These are phyloP conservation scores for Backusella westeae DNA, from an alignment of 192 early-diverging fungal genomes.

Conservation along the genomic window DNA sequence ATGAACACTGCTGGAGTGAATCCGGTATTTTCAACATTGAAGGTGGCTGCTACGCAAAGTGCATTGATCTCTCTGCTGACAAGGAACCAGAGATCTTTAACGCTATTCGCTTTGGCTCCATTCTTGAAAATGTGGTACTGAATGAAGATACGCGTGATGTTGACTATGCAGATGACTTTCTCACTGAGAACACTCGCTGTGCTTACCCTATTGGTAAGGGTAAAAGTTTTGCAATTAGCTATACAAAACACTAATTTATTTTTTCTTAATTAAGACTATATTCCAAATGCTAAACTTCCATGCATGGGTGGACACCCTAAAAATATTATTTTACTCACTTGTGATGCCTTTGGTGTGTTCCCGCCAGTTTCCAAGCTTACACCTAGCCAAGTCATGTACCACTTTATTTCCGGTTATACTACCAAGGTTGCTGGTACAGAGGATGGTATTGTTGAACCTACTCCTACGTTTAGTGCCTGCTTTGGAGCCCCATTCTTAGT, in stretches of 20 bases:
- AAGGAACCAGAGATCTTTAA: constrained; percentile 98
- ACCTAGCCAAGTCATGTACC: constrained; percentile 89
- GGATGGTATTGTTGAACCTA: constrained; percentile 90
- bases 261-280: constrained; percentile 55
- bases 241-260: neutral
- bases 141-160: constrained; percentile 68
- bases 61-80: constrained; percentile 88
- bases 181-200: constrained; percentile 96
- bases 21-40: constrained; percentile 97
- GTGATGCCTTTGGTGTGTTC: constrained; percentile 94
- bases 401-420: constrained; percentile 97
- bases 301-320: constrained; percentile 87
- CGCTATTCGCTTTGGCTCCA: constrained; percentile 90
- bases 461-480: constrained; percentile 89
- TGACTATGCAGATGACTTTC: constrained; percentile 73
- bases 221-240: neutral
- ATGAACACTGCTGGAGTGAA: constrained; percentile 98
- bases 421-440: constrained; percentile 98
- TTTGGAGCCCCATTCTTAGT: constrained; percentile 96
- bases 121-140: constrained; percentile 92
- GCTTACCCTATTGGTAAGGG: constrained; percentile 82
- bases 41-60: constrained; percentile 98
- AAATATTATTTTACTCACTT: constrained; percentile 95
- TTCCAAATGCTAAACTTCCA: constrained; percentile 91
- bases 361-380: constrained; percentile 89